A percentile compares a stretch with the other conserved stretches of the same genome.
phyloP scores from a whole-genome alignment of 2,329 filamentous ascomycete species.

The Penicillium sp. region DNA sequence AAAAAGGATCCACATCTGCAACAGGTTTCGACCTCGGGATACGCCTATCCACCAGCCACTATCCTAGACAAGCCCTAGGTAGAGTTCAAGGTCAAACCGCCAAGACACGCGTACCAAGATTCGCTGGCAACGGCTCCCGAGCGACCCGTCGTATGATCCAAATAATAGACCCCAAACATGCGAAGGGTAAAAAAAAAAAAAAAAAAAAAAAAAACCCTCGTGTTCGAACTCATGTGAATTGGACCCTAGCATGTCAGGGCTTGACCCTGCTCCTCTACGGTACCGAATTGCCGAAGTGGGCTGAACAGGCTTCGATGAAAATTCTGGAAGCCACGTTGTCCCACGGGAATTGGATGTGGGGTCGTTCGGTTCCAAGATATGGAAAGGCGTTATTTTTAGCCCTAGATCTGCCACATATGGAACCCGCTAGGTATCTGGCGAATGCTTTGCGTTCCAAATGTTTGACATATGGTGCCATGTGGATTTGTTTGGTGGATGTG shows the following conservation, averaged over 20 bases:
- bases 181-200: neutral
- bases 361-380: neutral
- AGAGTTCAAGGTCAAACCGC: neutral
- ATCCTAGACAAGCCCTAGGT: neutral
- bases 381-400: constrained; percentile 29
- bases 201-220: neutral
- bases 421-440: neutral
- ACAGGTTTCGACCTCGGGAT: neutral
- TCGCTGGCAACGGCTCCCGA: neutral
- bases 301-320: constrained; percentile 23
- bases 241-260: neutral
- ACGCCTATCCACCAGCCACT: neutral
- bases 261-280: neutral
- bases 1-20: neutral
- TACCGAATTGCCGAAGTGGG: constrained; percentile 1
- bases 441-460: neutral
- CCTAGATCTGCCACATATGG: constrained; percentile 17
- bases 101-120: neutral
- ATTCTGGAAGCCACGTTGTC: constrained; percentile 34
- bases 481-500: neutral
- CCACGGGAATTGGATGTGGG: constrained; percentile 4
- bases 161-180: neutral
- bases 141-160: neutral
- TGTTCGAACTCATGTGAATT: neutral
- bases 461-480: constrained; percentile 1